Evolutionary conservation across 306 rosid species (phyloP).

Genomic region (cucumber (Cucumis sativus)): DNA sequence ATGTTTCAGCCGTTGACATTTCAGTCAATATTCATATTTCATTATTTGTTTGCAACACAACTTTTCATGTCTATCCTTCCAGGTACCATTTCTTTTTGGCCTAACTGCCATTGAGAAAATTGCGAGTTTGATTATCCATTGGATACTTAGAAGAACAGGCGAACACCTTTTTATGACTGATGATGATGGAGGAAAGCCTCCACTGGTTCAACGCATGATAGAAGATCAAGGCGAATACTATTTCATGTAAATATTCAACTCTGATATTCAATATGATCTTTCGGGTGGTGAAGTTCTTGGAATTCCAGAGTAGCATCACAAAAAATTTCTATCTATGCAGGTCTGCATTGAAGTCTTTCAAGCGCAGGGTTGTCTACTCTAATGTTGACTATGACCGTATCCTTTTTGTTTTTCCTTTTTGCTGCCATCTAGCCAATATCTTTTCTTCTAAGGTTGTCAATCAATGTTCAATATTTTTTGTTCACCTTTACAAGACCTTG

Average conservation of each 20-base stretch:
- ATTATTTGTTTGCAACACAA: background rate
- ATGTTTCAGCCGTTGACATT: background rate
- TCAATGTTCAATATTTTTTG: background rate
- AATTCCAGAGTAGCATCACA: constrained; percentile 7
- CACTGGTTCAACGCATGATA: constrained; percentile 82
- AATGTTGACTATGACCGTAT: constrained; percentile 90
- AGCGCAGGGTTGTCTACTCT: constrained; percentile 67
- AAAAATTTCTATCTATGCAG: constrained; percentile 31
- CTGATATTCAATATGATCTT: background rate
- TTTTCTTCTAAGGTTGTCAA: background rate
- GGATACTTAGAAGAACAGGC: constrained; percentile 94
- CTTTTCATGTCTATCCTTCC: constrained; percentile 10
- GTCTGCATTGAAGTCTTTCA: constrained; percentile 73
- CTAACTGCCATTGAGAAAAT: constrained; percentile 66
- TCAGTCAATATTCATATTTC: background rate
- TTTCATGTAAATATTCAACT: constrained; percentile 52
- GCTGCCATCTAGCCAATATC: background rate
- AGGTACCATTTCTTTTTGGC: constrained; percentile 99
- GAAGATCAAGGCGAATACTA: constrained; percentile 46
- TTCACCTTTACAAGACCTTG: constrained; percentile 24
- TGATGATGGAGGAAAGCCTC: constrained; percentile 70
- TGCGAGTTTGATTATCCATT: constrained; percentile 72
- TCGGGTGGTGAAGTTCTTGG: constrained; percentile 1
- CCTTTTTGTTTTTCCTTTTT: constrained; percentile 29
- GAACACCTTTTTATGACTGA: constrained; percentile 87